Evolutionary conservation across 1,284 basidiomycete genomes (phyloP).

Genomic region (Cryptococcus sp.): DNA sequence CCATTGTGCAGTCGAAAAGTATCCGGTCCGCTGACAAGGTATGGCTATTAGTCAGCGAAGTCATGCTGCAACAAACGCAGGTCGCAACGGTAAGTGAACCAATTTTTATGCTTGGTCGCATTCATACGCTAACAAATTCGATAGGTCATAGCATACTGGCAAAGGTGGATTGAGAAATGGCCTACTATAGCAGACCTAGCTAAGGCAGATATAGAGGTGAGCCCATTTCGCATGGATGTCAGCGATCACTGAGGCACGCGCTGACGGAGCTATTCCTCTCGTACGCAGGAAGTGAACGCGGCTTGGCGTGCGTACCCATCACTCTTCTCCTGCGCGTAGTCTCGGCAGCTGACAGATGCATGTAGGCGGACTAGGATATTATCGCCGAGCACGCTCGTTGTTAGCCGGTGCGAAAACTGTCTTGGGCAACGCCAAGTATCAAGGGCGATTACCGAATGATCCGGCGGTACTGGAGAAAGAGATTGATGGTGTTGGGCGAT

Average conservation of each 20-base stretch:
- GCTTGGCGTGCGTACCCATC: slow-evolving; percentile 63
- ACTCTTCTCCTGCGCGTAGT: not conserved
- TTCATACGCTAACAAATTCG: not conserved
- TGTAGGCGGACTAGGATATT: slow-evolving; percentile 73
- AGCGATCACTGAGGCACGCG: not conserved
- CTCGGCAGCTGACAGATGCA: not conserved
- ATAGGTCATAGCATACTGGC: slow-evolving; percentile 80
- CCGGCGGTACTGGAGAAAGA: slow-evolving; percentile 77
- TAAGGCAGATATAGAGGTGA: slow-evolving; percentile 65
- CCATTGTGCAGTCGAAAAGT: not conserved
- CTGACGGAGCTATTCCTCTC: not conserved
- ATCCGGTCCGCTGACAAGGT: slow-evolving; percentile 50
- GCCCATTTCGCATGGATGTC: not conserved
- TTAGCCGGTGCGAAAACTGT: slow-evolving; percentile 76
- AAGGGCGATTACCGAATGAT: slow-evolving; percentile 68
- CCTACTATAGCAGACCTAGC: slow-evolving; percentile 81
- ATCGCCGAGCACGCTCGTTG: slow-evolving; percentile 79
- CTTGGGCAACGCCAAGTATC: slow-evolving; percentile 61
- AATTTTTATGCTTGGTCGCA: not conserved
- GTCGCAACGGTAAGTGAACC: slow-evolving; percentile 61
- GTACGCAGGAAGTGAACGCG: slow-evolving; percentile 66
- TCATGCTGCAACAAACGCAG: slow-evolving; percentile 98
- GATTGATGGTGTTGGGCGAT: slow-evolving; percentile 87
- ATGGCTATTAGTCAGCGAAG: slow-evolving; percentile 71
- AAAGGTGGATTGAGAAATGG: slow-evolving; percentile 79